phyloP scores from a whole-genome alignment of 208 protist genomes.

The Phytomonas francai region DNA sequence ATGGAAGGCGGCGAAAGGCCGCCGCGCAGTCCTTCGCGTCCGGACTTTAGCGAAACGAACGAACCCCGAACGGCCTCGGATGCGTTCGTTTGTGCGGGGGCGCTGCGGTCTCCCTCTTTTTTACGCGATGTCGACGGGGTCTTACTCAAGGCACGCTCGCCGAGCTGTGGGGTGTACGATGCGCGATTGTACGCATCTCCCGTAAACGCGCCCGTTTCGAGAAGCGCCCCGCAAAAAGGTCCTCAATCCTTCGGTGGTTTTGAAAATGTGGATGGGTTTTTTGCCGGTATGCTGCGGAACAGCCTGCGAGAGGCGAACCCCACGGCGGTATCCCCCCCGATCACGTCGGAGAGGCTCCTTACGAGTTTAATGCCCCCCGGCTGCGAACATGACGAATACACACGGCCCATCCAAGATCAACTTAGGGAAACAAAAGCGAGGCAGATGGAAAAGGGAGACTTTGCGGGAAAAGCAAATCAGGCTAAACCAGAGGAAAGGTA shows the following conservation, averaged over 20 bases:
- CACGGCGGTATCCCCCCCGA: neutral
- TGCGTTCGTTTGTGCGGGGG: neutral
- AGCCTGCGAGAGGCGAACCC: neutral
- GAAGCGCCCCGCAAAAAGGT: neutral
- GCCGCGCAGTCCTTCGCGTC: neutral
- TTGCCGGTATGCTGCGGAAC: conserved; percentile 33
- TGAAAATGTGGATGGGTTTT: conserved; percentile 51
- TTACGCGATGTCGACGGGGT: conserved; percentile 36
- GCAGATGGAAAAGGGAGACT: conserved; percentile 1
- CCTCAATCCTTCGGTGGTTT: conserved; percentile 10
- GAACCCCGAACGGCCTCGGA: neutral
- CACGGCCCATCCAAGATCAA: no score
- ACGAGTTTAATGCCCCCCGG: neutral
- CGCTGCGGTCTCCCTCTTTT: neutral
- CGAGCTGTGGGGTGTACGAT: conserved; percentile 71
- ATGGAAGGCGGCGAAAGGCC: neutral
- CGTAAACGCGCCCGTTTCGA: neutral
- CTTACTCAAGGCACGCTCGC: conserved; percentile 70
- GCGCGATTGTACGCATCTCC: conserved; percentile 39
- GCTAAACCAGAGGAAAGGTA: conserved; percentile 5
- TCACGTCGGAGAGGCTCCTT: neutral
- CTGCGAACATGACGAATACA: neutral
- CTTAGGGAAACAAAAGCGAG: neutral
- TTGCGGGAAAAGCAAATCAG: neutral
- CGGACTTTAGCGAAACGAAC: neutral